Evolutionary conservation across 169 alveolate species (phyloP), one percentile per base, ranked within the genome.

Genomic region (Eimeria acervulina): DNA sequence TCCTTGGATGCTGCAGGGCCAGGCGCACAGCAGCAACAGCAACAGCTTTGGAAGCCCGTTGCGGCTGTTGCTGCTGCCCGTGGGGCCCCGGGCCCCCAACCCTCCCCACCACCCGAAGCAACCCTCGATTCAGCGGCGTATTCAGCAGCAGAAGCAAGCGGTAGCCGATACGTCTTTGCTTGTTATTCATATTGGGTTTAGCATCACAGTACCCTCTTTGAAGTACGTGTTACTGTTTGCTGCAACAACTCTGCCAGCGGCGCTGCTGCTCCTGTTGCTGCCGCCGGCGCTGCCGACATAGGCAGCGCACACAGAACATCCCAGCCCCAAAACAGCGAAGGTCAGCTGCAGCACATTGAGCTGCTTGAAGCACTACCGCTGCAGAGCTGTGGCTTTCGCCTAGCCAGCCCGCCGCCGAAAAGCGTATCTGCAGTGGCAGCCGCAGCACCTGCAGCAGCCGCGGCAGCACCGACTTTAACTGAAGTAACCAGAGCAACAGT

Each of bases 11-110:
- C 59, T 42, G 40, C 51, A 6, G 70, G 47, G 10, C 70, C 28
- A 26, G 19, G 61, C 42, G 74, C 90, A 47, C 74, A 51, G 47
- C 66, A 28, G 90, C 74, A 2, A 28, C 70, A 51, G 72, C 31
- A 10, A 7, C n/a, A 40, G 59, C 12, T 23, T 31, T 5, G 26
- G 42, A 40, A 47, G 44, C 68, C 42, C 66, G 70, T 44, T 33
- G 84, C 40, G 23, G 90, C 63, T 0, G 90, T 28, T 44, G 90
- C 90, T 42, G 90, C 66, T 74, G 85, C 59, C 21, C 47, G 61
- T 40, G 90, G 90, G 89, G 68, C 66, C 89, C 61, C 21, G 89
- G 89, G 89, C 68, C 68, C 89, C 61, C 89, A 47, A 19, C 84
- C 63, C 47, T 28, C 66, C 89, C 36, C 89, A 40, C 89, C 66